Base-by-base conservation (phyloP, 2,329 filamentous ascomycete species). In the Alternaria ventricosa region DNA sequence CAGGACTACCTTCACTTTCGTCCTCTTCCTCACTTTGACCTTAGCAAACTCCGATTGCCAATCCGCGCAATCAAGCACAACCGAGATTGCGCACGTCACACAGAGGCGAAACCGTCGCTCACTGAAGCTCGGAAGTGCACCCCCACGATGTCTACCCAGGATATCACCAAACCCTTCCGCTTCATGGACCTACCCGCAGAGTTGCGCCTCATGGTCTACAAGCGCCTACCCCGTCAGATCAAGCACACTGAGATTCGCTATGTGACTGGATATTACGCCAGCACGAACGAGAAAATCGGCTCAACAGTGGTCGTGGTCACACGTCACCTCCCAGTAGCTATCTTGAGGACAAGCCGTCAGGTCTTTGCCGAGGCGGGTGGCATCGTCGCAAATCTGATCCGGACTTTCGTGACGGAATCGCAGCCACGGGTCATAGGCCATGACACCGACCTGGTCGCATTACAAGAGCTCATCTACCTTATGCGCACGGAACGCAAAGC, bases 101-200 rank as follows among this genome's bases (percentile, higher is more conserved):
- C 11, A 1, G 2, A 10, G 2, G 18, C 10, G 6, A 5, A 50
- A 13, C 30, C 0, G 2, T 5, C n/a, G n/a, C n/a, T n/a, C n/a
- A n/a, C n/a, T n/a, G n/a, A n/a, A n/a, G n/a, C n/a, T n/a, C n/a
- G n/a, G n/a, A n/a, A n/a, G n/a, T n/a, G n/a, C n/a, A n/a, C n/a
- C n/a, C n/a, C n/a, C n/a, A n/a, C n/a, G n/a, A 51, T 36, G 49
- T n/a, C 28, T 0, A 23, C 28, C 2, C 49, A 36, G 5, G 3
- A 30, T 9, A 0, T 1, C 12, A 1, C 18, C 12, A 11, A 51
- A 3, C 49, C 49, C 8, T 36, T 23, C 3, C 47, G 47, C 47
- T 20, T 51, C 27, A 50, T 51, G 27, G 47, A 51, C 27, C 47
- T 51, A 1, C 47, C 47, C 1, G 0, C 11, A 4, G 47, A 51